phyloP scores from a whole-genome alignment of 1,139 yeast species.

The Scheffersomyces lignicola region DNA sequence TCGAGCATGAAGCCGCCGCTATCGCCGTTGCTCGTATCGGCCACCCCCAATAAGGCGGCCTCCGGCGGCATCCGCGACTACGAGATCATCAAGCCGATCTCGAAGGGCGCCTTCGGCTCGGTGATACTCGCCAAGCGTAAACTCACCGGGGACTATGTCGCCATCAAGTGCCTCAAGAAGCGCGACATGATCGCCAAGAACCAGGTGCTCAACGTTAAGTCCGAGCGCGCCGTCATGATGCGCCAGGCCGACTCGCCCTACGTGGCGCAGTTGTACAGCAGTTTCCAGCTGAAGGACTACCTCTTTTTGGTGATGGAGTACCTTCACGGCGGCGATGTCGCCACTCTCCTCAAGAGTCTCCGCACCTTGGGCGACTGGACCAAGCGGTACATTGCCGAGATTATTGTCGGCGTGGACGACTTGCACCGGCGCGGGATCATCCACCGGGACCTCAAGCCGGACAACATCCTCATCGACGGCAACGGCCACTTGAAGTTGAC shows the following conservation, averaged over 20 bases:
- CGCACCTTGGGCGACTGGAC: conserved; percentile 91
- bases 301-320: conserved; percentile 95
- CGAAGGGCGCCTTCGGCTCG: conserved; percentile 97
- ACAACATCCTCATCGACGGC: conserved; percentile 81
- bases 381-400: conserved; percentile 82
- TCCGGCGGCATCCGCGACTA: conserved; percentile 76
- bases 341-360: conserved; percentile 76
- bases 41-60: conserved; percentile 51
- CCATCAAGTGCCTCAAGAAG: conserved; percentile 90
- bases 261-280: conserved; percentile 85
- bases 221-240: conserved; percentile 97
- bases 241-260: conserved; percentile 92
- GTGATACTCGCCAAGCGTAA: conserved; percentile 84
- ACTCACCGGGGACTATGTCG: conserved; percentile 91
- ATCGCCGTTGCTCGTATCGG: conserved; percentile 77
- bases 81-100: conserved; percentile 87
- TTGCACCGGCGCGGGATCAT: conserved; percentile 86
- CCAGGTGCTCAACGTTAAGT: conserved; percentile 90
- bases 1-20: conserved; percentile 74
- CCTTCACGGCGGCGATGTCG: conserved; percentile 93
- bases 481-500: conserved; percentile 89
- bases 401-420: conserved; percentile 86
- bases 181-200: conserved; percentile 97
- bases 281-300: conserved; percentile 87
- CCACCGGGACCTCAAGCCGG: conserved; percentile 95